Base-by-base conservation (phyloP, 257 asterid genomes). In the Ilex asprella region DNA sequence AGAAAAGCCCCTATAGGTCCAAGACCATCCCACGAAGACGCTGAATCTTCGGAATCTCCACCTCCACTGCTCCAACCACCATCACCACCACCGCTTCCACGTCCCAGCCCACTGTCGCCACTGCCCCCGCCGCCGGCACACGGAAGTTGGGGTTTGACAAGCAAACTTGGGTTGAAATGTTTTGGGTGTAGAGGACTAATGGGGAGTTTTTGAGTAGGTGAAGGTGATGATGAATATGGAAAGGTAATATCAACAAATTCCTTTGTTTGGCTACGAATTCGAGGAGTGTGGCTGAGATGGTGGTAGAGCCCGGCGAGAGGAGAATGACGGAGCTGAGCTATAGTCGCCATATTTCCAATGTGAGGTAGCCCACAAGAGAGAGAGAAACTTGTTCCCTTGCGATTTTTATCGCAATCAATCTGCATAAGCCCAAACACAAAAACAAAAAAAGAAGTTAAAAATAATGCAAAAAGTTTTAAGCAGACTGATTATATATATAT, bases 1-100 rank as follows among this genome's bases (percentile, higher is more conserved):
- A 88, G 44, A 53, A 91, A 85, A 32, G 86, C 94, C 29, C 96
- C 96, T 47, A 88, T 58, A 2, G 94, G 94, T 59, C 97, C 96
- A 56, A 91, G 82, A 1, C 82, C 73, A 50, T 73, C 78, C 58
- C 15, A 53, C 1, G 81, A 79, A 9, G 88, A 67, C 55, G 69
- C 65, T 16, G 83, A 70, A 35, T 79, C 84, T 30, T 70, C 73
- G 0, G 82, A 79, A 62, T 78, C 80, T 12, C 80, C 88, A 8
- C 76, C 78, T 11, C 77, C 78, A 31, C 79, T 73, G 41, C 41
- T 72, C n/a, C 16, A 67, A 1, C 82, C 81, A 12, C 74, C 74
- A 29, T 56, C 73, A 0, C 84, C 82, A 1, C 82, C 78, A 16
- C 63, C 70, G 14, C 61, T 31, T 5, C 50, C 55, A 3, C 71